A percentile compares a stretch with the other conserved stretches of the same genome.
These are phyloP conservation scores for Musa acuminata DNA, from an alignment of 176 grass and related monocot genomes.

Conservation along the genomic window DNA sequence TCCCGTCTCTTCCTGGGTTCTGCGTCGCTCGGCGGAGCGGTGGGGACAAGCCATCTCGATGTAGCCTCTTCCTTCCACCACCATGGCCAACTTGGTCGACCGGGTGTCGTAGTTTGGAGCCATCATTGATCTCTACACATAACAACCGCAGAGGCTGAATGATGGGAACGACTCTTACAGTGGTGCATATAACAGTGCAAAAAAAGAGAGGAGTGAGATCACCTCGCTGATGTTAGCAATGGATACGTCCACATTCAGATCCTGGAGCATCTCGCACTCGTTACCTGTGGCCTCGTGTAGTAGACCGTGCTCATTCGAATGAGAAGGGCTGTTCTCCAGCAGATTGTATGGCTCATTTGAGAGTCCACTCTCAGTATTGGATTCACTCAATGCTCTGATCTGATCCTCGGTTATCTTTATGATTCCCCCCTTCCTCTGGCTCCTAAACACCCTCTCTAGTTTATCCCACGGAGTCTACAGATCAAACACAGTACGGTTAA, in stretches of 20 bases:
- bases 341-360: conserved; percentile 49
- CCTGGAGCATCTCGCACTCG: conserved; percentile 36
- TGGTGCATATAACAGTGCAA: neutral
- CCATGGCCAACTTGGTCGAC: conserved; percentile 39
- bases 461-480: conserved; percentile 32
- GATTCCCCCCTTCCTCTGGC: conserved; percentile 40
- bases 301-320: conserved; percentile 50
- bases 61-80: conserved; percentile 37
- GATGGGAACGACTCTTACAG: neutral
- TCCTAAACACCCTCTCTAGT: conserved; percentile 38
- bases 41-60: conserved; percentile 77
- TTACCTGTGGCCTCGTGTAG: conserved; percentile 30
- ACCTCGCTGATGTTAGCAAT: conserved; percentile 55
- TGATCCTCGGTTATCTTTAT: conserved; percentile 46
- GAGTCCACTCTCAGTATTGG: conserved; percentile 22
- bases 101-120: conserved; percentile 47
- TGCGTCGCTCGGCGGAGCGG: neutral
- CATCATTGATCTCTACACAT: conserved; percentile 57
- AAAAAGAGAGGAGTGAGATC: conserved; percentile 4
- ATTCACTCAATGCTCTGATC: conserved; percentile 44
- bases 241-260: conserved; percentile 36
- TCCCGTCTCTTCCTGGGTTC: neutral
- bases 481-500: neutral
- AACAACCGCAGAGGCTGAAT: too few relatives aligned
- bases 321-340: conserved; percentile 23